phyloP scores from a whole-genome alignment of 1,284 basidiomycete species.

The Serendipita sp. region DNA sequence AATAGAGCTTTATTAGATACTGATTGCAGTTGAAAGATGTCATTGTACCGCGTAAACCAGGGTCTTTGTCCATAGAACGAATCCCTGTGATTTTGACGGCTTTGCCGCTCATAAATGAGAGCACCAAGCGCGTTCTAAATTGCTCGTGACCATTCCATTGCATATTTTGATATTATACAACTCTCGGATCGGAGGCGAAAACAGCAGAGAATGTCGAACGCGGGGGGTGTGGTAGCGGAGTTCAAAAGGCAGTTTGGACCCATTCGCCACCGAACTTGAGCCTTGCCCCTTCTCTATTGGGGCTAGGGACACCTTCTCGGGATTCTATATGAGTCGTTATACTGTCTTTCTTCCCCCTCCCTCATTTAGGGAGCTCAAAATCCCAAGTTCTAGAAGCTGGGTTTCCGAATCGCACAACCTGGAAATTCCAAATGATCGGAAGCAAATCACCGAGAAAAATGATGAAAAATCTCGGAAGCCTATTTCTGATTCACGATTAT shows the following conservation, averaged over 20 bases:
- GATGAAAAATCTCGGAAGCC: not conserved
- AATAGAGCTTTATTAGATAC: not conserved
- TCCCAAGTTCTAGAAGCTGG: not conserved
- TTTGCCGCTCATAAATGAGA: slow-evolving; percentile 80
- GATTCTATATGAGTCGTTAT: not conserved
- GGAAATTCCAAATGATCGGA: not conserved
- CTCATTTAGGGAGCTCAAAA: not conserved
- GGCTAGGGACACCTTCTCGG: no score
- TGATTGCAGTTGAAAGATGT: not conserved
- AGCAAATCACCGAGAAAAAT: not conserved
- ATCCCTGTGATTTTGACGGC: slow-evolving; percentile 81
- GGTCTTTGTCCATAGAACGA: slow-evolving; percentile 82
- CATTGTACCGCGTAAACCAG: slow-evolving; percentile 68
- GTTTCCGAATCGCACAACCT: not conserved
- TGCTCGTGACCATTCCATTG: slow-evolving; percentile 66
- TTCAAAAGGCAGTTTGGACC: not conserved
- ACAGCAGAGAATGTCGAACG: no score
- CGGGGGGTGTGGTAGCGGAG: not conserved
- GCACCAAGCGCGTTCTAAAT: slow-evolving; percentile 72
- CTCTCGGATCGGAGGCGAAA: no score
- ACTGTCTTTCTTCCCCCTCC: not conserved
- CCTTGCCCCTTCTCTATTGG: not conserved
- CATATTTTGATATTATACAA: slow-evolving; percentile 13
- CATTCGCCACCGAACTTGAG: not conserved
- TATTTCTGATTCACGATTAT: no score